A percentile compares a stretch with the other conserved stretches of the same genome.
These are phyloP conservation scores for Suillus spraguei DNA, from an alignment of 768 basidiomycete species.

Conservation along the genomic window DNA sequence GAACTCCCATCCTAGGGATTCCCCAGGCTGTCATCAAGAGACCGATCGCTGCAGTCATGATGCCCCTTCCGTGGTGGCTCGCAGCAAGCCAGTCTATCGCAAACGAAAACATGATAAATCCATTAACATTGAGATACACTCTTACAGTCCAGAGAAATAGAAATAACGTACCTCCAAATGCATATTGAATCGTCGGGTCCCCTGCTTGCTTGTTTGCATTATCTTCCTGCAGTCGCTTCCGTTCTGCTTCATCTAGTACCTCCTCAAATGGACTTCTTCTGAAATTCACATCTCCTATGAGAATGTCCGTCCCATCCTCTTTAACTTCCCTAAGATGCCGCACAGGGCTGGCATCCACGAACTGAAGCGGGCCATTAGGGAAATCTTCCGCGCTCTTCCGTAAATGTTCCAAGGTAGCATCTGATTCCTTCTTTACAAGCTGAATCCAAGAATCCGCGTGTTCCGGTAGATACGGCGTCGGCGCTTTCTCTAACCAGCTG, in stretches of 20 bases:
- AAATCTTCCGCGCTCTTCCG: conserved; percentile 19
- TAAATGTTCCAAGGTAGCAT: conserved; percentile 24
- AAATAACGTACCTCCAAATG: conserved; percentile 53
- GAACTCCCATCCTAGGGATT: conserved; percentile 60
- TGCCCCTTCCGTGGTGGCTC: conserved; percentile 65
- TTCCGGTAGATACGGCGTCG: conserved; percentile 52
- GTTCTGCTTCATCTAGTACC: conserved; percentile 39
- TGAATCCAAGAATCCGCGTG: conserved; percentile 43
- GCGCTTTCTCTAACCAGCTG: conserved; percentile 47
- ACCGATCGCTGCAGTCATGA: conserved; percentile 69
- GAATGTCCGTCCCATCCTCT: conserved; percentile 54
- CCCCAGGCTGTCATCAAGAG: conserved; percentile 61
- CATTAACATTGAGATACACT: too few relatives aligned
- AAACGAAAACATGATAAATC: not conserved
- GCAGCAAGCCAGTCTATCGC: conserved; percentile 60
- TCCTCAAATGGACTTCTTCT: conserved; percentile 29
- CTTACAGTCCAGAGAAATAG: not conserved
- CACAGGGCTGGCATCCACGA: conserved; percentile 52
- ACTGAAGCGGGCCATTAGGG: conserved; percentile 28
- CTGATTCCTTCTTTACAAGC: conserved; percentile 21
- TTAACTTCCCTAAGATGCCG: conserved; percentile 52
- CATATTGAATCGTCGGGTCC: conserved; percentile 61
- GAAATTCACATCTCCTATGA: conserved; percentile 46
- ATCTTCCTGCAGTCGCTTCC: conserved; percentile 35
- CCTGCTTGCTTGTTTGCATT: conserved; percentile 47